These are phyloP conservation scores for Cryptococcus sp. DNA, from an alignment of 1,284 basidiomycete genomes.

Conservation along the genomic window DNA sequence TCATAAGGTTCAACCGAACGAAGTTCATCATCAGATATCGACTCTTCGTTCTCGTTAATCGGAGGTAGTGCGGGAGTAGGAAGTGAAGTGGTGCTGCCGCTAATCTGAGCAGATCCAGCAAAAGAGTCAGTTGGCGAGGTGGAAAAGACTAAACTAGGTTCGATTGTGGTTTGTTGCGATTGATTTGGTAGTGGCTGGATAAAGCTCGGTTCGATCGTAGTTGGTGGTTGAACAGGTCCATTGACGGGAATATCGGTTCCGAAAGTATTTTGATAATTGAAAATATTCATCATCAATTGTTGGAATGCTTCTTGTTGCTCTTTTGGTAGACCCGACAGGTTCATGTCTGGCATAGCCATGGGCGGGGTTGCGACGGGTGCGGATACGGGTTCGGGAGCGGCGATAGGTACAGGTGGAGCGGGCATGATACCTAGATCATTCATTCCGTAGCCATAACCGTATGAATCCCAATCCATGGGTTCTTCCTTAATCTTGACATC, in stretches of 20 bases:
- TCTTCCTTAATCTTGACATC: conserved; percentile 36
- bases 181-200: too few relatives aligned
- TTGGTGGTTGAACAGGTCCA: neutral
- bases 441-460: conserved; percentile 2
- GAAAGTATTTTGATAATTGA: conserved; percentile 33
- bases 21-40: conserved; percentile 17
- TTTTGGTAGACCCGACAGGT: conserved; percentile 18
- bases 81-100: neutral
- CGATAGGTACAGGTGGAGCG: conserved; percentile 1
- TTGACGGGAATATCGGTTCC: conserved; percentile 15
- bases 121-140: conserved; percentile 3
- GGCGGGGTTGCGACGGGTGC: conserved; percentile 3
- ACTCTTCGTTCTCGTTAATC: conserved; percentile 5
- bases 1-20: conserved; percentile 24
- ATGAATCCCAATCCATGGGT: conserved; percentile 25
- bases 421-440: neutral
- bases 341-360: neutral
- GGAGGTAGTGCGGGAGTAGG: neutral
- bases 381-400: conserved; percentile 3
- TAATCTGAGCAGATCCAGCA: neutral
- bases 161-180: conserved; percentile 19
- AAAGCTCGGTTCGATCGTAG: conserved; percentile 18
- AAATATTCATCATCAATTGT: conserved; percentile 35
- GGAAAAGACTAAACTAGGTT: neutral
- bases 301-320: conserved; percentile 40